Evolutionary conservation across 2,329 filamentous ascomycete species (phyloP).

Genomic region (Boeremia exigua): DNA sequence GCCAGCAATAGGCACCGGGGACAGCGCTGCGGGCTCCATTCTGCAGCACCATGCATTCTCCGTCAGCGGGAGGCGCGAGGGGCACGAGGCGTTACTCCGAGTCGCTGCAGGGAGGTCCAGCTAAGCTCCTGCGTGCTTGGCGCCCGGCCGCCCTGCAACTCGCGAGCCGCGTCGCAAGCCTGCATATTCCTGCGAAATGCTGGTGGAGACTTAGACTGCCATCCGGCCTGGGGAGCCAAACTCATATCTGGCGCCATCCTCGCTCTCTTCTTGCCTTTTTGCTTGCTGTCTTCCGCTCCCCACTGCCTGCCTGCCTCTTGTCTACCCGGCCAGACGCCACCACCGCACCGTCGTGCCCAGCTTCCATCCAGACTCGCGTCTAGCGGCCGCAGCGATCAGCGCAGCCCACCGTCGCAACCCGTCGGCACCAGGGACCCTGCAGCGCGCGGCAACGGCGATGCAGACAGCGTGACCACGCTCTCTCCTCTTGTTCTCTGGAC

Average conservation of each 20-base stretch:
- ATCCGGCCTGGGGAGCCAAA: slow-evolving; percentile 1
- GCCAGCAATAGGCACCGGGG: slow-evolving; percentile 2
- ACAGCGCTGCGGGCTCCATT: neutral
- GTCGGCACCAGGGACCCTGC: slow-evolving; percentile 7
- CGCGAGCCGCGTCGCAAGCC: slow-evolving; percentile 14
- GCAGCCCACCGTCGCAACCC: no score
- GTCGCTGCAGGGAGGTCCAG: slow-evolving; percentile 17
- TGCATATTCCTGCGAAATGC: slow-evolving; percentile 16
- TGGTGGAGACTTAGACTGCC: slow-evolving; percentile 8
- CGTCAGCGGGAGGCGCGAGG: neutral
- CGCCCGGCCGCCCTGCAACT: slow-evolving; percentile 2
- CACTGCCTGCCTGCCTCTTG: neutral
- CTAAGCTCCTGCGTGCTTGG: slow-evolving; percentile 16
- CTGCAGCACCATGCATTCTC: slow-evolving; percentile 16
- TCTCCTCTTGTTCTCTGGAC: slow-evolving; percentile 17
- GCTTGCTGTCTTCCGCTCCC: neutral
- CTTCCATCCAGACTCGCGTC: neutral
- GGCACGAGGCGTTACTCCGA: neutral
- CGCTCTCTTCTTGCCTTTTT: neutral
- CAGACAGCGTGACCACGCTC: slow-evolving; percentile 12
- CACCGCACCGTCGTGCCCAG: neutral
- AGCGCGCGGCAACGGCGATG: slow-evolving; percentile 12
- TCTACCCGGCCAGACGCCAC: neutral
- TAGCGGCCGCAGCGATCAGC: no score
- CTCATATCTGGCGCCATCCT: slow-evolving; percentile 16